phyloP scores from a whole-genome alignment of 108 stramenopile species.

The Fragilaria radians region DNA sequence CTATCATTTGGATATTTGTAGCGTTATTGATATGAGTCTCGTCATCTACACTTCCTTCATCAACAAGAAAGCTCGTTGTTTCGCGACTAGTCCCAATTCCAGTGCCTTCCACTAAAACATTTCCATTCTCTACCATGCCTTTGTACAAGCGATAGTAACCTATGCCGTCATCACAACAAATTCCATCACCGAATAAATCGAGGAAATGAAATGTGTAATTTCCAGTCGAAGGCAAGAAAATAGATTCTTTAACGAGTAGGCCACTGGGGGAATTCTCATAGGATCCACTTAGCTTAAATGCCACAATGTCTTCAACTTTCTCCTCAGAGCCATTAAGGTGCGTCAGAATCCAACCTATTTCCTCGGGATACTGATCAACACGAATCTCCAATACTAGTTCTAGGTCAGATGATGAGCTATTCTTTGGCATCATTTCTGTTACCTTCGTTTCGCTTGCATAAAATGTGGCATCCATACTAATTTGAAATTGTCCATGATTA shows the following conservation, averaged over 20 bases:
- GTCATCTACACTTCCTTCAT: not conserved
- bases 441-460: not conserved
- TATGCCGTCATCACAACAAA: slow-evolving; percentile 1
- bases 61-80: not conserved
- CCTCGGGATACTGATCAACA: slow-evolving; percentile 5
- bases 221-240: not conserved
- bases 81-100: not conserved
- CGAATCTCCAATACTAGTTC: not conserved
- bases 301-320: not conserved
- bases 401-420: not conserved
- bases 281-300: not conserved
- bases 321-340: not conserved
- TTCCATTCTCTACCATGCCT: not conserved
- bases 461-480: not conserved
- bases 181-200: slow-evolving; percentile 2
- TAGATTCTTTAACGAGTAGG: not conserved
- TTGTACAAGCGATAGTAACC: not conserved
- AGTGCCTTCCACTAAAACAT: not conserved
- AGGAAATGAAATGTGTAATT: not conserved
- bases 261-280: not conserved
- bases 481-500: not conserved
- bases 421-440: not conserved
- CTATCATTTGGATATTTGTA: not conserved
- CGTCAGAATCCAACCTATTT: not conserved
- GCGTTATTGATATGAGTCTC: too few species aligned